phyloP scores from a whole-genome alignment of 2,329 filamentous ascomycete species.

The Septoria petroselini region DNA sequence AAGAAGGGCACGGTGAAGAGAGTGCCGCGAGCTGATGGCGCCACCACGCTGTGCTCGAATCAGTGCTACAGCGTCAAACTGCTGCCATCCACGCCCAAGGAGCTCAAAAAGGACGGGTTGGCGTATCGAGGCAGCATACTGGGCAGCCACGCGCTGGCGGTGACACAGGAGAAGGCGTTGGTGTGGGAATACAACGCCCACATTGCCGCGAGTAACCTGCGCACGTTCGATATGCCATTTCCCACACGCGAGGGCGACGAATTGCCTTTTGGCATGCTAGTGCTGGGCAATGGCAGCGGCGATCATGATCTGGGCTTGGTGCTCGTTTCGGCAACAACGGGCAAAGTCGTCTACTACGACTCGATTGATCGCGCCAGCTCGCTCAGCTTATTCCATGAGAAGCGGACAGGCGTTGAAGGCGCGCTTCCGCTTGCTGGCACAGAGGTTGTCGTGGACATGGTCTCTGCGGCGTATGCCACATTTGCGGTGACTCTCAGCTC shows the following conservation, averaged over 20 bases:
- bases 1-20: slow-evolving; percentile 33
- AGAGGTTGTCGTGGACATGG: slow-evolving; percentile 74
- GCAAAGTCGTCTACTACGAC: slow-evolving; percentile 92
- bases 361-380: slow-evolving; percentile 86
- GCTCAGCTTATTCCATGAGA: slow-evolving; percentile 76
- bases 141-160: slow-evolving; percentile 58
- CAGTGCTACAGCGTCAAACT: slow-evolving; percentile 82
- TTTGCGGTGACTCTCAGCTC: slow-evolving; percentile 82
- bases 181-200: slow-evolving; percentile 81
- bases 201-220: slow-evolving; percentile 66
- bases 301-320: slow-evolving; percentile 82
- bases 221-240: slow-evolving; percentile 75
- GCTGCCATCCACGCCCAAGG: slow-evolving; percentile 75
- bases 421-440: slow-evolving; percentile 67
- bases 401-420: slow-evolving; percentile 74
- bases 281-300: slow-evolving; percentile 72
- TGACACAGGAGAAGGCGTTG: slow-evolving; percentile 78
- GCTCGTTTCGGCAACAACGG: slow-evolving; percentile 76
- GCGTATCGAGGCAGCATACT: slow-evolving; percentile 50
- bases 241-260: slow-evolving; percentile 65
- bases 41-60: slow-evolving; percentile 64
- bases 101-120: slow-evolving; percentile 60
- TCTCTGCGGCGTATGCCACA: slow-evolving; percentile 81
- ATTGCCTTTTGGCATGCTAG: slow-evolving; percentile 77
- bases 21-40: slow-evolving; percentile 33